These are phyloP conservation scores for Tetrapisispora fleetii DNA, from an alignment of 805 yeast species.

Conservation along the genomic window DNA sequence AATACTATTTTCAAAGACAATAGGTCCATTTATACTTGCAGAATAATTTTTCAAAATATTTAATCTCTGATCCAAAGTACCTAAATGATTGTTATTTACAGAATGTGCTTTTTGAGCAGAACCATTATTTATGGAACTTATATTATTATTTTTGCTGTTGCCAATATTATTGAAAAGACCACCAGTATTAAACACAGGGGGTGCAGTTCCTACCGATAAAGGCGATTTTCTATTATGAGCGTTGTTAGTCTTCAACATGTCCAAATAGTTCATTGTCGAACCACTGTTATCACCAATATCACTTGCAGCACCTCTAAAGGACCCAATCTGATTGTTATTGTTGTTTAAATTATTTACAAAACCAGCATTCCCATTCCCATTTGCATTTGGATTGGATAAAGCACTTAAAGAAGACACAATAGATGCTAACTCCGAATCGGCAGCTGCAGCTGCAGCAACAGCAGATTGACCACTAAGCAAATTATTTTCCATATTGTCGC, in stretches of 20 bases:
- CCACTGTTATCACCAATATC: slow-evolving; percentile 9
- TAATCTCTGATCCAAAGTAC: slow-evolving; percentile 7
- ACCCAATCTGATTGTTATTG: slow-evolving; percentile 16
- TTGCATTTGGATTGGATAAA: slow-evolving; percentile 19
- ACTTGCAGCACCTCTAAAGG: slow-evolving; percentile 19
- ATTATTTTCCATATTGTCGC: slow-evolving; percentile 1
- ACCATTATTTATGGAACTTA: background rate
- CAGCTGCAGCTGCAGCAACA: too few species aligned
- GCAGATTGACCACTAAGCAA: background rate
- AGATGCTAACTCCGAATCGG: slow-evolving; percentile 28
- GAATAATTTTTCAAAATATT: slow-evolving; percentile 19
- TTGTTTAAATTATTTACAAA: background rate
- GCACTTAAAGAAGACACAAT: slow-evolving; percentile 31
- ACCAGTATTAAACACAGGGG: slow-evolving; percentile 3
- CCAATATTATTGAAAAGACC: background rate
- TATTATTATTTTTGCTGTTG: background rate
- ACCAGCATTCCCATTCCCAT: background rate
- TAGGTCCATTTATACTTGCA: slow-evolving; percentile 19
- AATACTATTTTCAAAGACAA: slow-evolving; percentile 4
- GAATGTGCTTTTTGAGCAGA: background rate
- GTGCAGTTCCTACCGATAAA: slow-evolving; percentile 26
- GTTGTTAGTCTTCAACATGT: background rate
- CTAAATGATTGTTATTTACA: background rate
- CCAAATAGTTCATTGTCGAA: background rate
- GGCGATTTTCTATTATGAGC: slow-evolving; percentile 11